These are phyloP conservation scores for Stenogyne calaminthoides DNA, from an alignment of 305 asterid genomes.

Conservation along the genomic window DNA sequence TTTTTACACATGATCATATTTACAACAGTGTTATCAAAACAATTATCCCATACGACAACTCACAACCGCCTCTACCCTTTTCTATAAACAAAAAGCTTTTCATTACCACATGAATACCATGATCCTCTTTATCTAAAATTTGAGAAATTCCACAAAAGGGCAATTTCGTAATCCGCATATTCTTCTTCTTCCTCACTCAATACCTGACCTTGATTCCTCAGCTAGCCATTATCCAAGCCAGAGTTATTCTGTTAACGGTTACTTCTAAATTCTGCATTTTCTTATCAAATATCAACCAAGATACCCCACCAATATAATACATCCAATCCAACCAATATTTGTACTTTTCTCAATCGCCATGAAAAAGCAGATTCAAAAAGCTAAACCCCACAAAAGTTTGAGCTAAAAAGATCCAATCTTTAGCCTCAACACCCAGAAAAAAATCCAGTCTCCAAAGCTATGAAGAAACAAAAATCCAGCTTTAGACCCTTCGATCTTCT, in stretches of 20 bases:
- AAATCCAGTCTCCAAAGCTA: slow-evolving; percentile 8
- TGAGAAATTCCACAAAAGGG: slow-evolving; percentile 30
- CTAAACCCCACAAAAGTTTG: not conserved
- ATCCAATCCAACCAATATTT: not conserved
- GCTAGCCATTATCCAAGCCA: no score
- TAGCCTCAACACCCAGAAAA: not conserved
- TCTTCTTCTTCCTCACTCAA: slow-evolving; percentile 35
- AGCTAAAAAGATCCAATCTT: slow-evolving; percentile 14
- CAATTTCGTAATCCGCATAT: slow-evolving; percentile 1
- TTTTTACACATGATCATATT: no score
- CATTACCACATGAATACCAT: no score
- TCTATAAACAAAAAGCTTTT: no score
- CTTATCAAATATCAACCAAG: slow-evolving; percentile 4
- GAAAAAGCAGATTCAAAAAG: not conserved
- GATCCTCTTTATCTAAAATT: no score
- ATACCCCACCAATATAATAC: not conserved
- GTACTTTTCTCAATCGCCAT: not conserved
- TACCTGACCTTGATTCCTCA: slow-evolving; percentile 24
- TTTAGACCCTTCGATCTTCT: slow-evolving; percentile 61
- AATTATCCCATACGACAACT: no score
- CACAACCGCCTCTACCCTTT: no score
- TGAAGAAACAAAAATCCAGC: slow-evolving; percentile 38
- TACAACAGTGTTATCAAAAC: no score
- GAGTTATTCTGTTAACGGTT: slow-evolving; percentile 37
- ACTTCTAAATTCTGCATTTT: slow-evolving; percentile 22